A percentile compares a stretch with the other conserved stretches of the same genome.
Evolutionary conservation across 371 early-diverging fungal genomes (phyloP).

Genomic region (Syncephalastrum racemosum): DNA sequence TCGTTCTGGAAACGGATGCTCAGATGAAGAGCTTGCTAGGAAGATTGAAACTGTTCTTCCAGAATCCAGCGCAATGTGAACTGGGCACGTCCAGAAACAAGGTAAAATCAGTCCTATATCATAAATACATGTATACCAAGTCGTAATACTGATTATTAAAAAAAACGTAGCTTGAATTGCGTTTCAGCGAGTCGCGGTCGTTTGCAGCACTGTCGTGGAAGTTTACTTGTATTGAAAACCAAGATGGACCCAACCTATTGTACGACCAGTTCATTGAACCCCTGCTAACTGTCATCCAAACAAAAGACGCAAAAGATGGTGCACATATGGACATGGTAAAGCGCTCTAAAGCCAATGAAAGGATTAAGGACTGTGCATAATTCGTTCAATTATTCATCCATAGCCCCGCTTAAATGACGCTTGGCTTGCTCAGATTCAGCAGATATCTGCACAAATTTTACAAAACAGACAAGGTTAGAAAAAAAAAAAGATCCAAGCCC

Average conservation of each 20-base stretch:
- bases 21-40: conserved; percentile 10
- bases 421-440: too few species aligned
- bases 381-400: too few species aligned
- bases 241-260: conserved; percentile 7
- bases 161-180: not conserved
- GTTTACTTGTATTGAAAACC: conserved; percentile 6
- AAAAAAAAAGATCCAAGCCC: too few species aligned
- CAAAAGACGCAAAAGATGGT: not conserved
- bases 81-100: not conserved
- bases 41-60: not conserved
- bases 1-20: conserved; percentile 10
- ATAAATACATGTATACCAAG: not conserved
- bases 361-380: too few species aligned
- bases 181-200: conserved; percentile 3
- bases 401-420: too few species aligned
- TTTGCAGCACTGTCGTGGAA: conserved; percentile 14
- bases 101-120: not conserved
- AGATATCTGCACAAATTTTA: too few species aligned
- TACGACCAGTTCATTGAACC: conserved; percentile 19
- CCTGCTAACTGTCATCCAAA: conserved; percentile 8
- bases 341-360: too few species aligned
- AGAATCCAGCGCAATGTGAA: conserved; percentile 7
- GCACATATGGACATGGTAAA: too few species aligned
- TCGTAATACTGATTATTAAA: not conserved
- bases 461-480: too few species aligned